Evolutionary conservation across 768 basidiomycete genomes (phyloP).

Genomic region (Lentinula raphanica): DNA sequence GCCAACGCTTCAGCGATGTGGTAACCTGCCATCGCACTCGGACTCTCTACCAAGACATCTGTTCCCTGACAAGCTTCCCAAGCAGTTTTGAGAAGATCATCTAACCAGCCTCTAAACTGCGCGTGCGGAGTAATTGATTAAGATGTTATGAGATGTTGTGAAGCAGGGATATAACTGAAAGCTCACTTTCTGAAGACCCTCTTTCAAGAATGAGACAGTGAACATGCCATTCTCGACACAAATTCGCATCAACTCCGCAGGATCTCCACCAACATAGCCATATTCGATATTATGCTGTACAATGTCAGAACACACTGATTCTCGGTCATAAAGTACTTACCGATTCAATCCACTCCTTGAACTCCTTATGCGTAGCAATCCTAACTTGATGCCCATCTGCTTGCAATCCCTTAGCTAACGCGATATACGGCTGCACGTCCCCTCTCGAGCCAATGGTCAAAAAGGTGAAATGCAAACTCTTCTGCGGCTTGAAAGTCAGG

Average conservation of each 20-base stretch:
- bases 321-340: conserved; percentile 42
- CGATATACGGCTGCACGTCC: conserved; percentile 98
- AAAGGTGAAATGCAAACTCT: conserved; percentile 85
- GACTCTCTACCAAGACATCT: conserved; percentile 91
- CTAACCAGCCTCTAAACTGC: conserved; percentile 96
- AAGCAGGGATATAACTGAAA: background rate
- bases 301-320: conserved; percentile 2
- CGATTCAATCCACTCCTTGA: conserved; percentile 90
- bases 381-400: conserved; percentile 83
- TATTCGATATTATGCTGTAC: conserved; percentile 91
- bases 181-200: conserved; percentile 75
- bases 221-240: conserved; percentile 98
- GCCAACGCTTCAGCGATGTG: conserved; percentile 93
- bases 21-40: conserved; percentile 94
- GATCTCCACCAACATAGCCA: conserved; percentile 92
- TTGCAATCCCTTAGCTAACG: conserved; percentile 86
- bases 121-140: conserved; percentile 7
- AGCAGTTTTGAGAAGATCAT: conserved; percentile 89
- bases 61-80: conserved; percentile 97
- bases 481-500: conserved; percentile 89
- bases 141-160: background rate
- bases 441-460: conserved; percentile 94
- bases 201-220: conserved; percentile 91
- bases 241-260: conserved; percentile 95
- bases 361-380: conserved; percentile 95